Evolutionary conservation across 1,284 basidiomycete genomes (phyloP).

Genomic region (Pseudozyma thailandica): DNA sequence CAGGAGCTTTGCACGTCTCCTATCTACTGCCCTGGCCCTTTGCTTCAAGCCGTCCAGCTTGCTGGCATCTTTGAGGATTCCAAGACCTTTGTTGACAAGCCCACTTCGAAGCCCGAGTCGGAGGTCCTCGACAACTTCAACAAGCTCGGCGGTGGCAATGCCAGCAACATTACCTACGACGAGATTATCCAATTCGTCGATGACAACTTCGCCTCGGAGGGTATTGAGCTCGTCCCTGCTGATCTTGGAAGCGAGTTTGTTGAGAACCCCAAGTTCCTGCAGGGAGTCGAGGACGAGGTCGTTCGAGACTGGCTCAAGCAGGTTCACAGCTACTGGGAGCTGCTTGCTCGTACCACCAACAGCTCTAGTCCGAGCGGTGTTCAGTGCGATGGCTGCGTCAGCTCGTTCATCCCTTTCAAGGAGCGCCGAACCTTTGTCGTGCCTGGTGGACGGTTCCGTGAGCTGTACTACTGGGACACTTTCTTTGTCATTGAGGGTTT

Average conservation of each 20-base stretch:
- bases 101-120: conserved; percentile 69
- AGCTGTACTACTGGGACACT: conserved; percentile 58
- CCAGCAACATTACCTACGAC: conserved; percentile 72
- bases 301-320: conserved; percentile 78
- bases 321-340: conserved; percentile 84
- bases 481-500: conserved; percentile 73
- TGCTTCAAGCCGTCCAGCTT: conserved; percentile 77
- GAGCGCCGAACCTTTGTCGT: conserved; percentile 80
- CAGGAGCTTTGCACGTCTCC: conserved; percentile 53
- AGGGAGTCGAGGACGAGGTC: conserved; percentile 78
- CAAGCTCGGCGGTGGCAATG: conserved; percentile 71
- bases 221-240: conserved; percentile 79
- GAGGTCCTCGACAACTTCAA: conserved; percentile 79
- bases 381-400: conserved; percentile 76
- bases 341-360: conserved; percentile 81
- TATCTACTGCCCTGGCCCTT: conserved; percentile 63
- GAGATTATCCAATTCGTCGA: conserved; percentile 76
- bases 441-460: conserved; percentile 80
- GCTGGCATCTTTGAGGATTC: conserved; percentile 80
- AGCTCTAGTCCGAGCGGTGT: conserved; percentile 72
- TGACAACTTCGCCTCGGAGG: conserved; percentile 83
- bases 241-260: conserved; percentile 74
- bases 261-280: conserved; percentile 76
- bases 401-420: conserved; percentile 86
- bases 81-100: conserved; percentile 87